phyloP scores from a whole-genome alignment of 148 eudicot species.

The Pouteria glomerata region DNA sequence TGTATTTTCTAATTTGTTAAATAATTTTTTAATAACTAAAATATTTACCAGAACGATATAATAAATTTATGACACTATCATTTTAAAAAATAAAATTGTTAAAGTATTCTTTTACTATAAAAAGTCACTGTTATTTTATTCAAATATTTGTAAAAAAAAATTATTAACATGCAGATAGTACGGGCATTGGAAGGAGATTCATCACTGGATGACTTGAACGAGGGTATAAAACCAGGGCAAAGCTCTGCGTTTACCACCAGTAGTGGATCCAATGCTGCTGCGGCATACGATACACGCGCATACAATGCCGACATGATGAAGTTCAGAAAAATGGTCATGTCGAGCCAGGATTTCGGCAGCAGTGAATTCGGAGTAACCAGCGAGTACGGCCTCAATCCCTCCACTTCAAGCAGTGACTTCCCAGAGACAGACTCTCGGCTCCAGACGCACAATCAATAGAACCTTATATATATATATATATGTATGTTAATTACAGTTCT shows the following conservation, averaged over 20 bases:
- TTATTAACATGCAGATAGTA: slow-evolving; percentile 47
- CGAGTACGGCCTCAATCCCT: slow-evolving; percentile 31
- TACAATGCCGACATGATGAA: slow-evolving; percentile 49
- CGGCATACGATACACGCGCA: slow-evolving; percentile 34
- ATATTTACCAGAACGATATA: too few relatives aligned
- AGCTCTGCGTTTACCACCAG: slow-evolving; percentile 15
- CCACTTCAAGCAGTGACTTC: slow-evolving; percentile 30
- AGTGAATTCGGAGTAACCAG: slow-evolving; percentile 38
- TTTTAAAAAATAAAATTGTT: too few relatives aligned
- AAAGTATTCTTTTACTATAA: too few relatives aligned
- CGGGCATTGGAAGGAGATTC: slow-evolving; percentile 72
- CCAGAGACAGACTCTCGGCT: slow-evolving; percentile 1
- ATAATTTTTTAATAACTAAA: too few relatives aligned
- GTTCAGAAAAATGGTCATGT: slow-evolving; percentile 40
- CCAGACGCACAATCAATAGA: slow-evolving; percentile 9
- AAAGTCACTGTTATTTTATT: too few relatives aligned
- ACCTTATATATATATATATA: too few relatives aligned
- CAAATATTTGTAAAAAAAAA: too few relatives aligned
- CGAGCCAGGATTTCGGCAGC: slow-evolving; percentile 31
- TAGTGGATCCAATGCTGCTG: slow-evolving; percentile 5
- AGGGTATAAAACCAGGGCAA: slow-evolving; percentile 45
- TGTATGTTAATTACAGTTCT: too few relatives aligned
- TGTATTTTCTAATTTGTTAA: too few relatives aligned
- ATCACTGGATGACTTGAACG: slow-evolving; percentile 54
- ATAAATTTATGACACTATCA: too few relatives aligned